A percentile compares a stretch with the other conserved stretches of the same genome.
phyloP scores from a whole-genome alignment of 2,329 filamentous ascomycete species.

The Penicillium oxalicum region DNA sequence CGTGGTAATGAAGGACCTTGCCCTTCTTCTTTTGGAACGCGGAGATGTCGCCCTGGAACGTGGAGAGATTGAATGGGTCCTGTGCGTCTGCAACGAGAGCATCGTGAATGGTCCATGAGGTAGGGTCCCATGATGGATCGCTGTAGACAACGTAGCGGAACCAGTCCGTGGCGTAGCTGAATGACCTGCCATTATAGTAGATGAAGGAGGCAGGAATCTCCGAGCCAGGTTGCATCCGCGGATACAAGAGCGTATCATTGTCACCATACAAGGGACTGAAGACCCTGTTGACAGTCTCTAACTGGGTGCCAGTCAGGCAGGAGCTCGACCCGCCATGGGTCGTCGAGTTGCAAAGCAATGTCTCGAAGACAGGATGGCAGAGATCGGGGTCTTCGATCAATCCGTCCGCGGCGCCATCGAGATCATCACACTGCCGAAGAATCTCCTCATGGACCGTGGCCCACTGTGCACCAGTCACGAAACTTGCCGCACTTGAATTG shows the following conservation, averaged over 20 bases:
- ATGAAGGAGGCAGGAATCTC: slow-evolving; percentile 1
- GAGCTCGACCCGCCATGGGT: slow-evolving; percentile 6
- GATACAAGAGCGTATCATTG: slow-evolving; percentile 16
- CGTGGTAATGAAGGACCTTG: slow-evolving; percentile 34
- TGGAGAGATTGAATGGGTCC: slow-evolving; percentile 29
- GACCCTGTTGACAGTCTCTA: slow-evolving; percentile 6
- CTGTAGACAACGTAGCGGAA: slow-evolving; percentile 21
- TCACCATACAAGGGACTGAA: slow-evolving; percentile 7
- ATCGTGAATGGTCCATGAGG: slow-evolving; percentile 8
- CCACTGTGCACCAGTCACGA: slow-evolving; percentile 19
- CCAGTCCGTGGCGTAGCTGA: slow-evolving; percentile 12
- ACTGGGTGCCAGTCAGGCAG: slow-evolving; percentile 1
- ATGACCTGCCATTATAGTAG: slow-evolving; percentile 9
- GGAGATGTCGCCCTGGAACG: slow-evolving; percentile 33
- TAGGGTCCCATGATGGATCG: slow-evolving; percentile 27
- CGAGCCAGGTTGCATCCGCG: slow-evolving; percentile 12
- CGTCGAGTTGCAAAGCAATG: slow-evolving; percentile 1
- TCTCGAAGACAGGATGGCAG: slow-evolving; percentile 1
- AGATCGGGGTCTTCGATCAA: slow-evolving; percentile 13
- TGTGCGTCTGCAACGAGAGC: slow-evolving; percentile 6
- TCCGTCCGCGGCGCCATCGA: slow-evolving; percentile 9
- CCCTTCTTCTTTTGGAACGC: slow-evolving; percentile 36
- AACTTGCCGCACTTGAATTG: slow-evolving; percentile 19
- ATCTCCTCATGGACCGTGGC: neutral
- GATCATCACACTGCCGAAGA: slow-evolving; percentile 4